Evolutionary conservation across 2,329 filamentous ascomycete genomes (phyloP), one percentile per base, ranked within the genome.

Genomic region (Amylocarpus encephaloides): DNA sequence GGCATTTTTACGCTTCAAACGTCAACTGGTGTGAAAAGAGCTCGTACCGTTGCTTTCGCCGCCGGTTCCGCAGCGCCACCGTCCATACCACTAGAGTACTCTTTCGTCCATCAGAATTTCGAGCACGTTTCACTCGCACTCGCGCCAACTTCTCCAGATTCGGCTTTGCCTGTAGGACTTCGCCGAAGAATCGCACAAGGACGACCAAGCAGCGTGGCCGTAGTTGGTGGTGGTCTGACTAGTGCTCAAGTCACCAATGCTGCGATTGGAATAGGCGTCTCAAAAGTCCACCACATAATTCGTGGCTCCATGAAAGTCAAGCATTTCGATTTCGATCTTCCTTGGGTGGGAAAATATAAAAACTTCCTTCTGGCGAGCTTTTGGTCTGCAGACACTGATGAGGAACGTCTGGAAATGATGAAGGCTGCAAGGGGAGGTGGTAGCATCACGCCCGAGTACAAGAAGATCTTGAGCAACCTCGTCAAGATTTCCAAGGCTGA

Each of bases 301-400:
- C 76, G 88, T 0, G 73, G 77, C 0, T 68, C 71, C 0, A 59
- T 76, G 13, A 65, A 64, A 52, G 75, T 88, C 44, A 92, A 92
- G 67, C 82, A 85, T 52, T 92, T 92, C 57, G 88, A 92, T 59
- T 76, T 92, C 19, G 79, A 83, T 50, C 73, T 92, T 1, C 76
- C 79, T 43, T 93, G 88, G 88, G 85, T 92, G 66, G 85, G 84
- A 9, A 92, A 92, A 64, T 92, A 86, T 66, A 82, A 83, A 49
- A 92, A 92, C 64, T 78, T 81, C 48, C 81, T 87, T 58, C 86
- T 91, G 63, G 83, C 86, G 0, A 75, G 76, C 0, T 93, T 91
- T 66, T 91, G 86, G 84, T 80, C 79, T 6, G 85, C 85, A 3
- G 85, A 90, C 58, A 79, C 78, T 5, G 83, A 88, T 52, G 76